A percentile compares a stretch with the other conserved stretches of the same genome.
phyloP scores from a whole-genome alignment of 2,329 filamentous ascomycete species.

The Atkinsonella texensis region DNA sequence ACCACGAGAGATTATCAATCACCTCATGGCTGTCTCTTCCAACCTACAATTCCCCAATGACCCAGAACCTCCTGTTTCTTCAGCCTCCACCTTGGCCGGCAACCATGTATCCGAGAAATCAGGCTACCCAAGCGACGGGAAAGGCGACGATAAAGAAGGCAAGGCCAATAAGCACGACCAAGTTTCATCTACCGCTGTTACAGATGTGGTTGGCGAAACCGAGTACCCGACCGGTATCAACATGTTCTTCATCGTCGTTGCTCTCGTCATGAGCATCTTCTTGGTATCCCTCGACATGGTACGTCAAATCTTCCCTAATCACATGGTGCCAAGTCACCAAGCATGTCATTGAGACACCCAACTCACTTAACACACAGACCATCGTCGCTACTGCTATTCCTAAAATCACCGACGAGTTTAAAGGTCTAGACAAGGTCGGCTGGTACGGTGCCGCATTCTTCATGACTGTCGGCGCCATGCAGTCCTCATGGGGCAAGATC shows the following conservation, averaged over 20 bases:
- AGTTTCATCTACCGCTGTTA: neutral
- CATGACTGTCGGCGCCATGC: slow-evolving; percentile 32
- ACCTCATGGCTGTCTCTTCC: neutral
- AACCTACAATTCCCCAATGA: slow-evolving; percentile 14
- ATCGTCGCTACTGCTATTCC: slow-evolving; percentile 47
- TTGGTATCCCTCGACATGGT: slow-evolving; percentile 19
- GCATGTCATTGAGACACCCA: too few species aligned
- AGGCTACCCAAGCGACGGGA: slow-evolving; percentile 9
- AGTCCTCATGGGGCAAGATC: slow-evolving; percentile 34
- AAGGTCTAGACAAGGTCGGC: slow-evolving; percentile 38
- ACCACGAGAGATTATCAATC: slow-evolving; percentile 17
- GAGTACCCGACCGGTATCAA: slow-evolving; percentile 28
- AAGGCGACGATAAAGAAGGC: slow-evolving; percentile 5
- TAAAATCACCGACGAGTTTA: slow-evolving; percentile 41
- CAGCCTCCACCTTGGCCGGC: slow-evolving; percentile 18
- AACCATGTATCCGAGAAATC: slow-evolving; percentile 17
- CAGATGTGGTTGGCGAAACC: slow-evolving; percentile 14
- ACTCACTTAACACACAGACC: slow-evolving; percentile 24
- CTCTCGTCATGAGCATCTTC: slow-evolving; percentile 27
- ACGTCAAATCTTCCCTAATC: slow-evolving; percentile 6
- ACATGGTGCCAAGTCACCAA: neutral
- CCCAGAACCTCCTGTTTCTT: slow-evolving; percentile 15
- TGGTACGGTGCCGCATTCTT: slow-evolving; percentile 50
- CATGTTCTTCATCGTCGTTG: slow-evolving; percentile 31
- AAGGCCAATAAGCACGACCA: slow-evolving; percentile 6